Evolutionary conservation across 805 yeast genomes (phyloP), one percentile per base, ranked within the genome.

Genomic region (Nakazawaea populi): DNA sequence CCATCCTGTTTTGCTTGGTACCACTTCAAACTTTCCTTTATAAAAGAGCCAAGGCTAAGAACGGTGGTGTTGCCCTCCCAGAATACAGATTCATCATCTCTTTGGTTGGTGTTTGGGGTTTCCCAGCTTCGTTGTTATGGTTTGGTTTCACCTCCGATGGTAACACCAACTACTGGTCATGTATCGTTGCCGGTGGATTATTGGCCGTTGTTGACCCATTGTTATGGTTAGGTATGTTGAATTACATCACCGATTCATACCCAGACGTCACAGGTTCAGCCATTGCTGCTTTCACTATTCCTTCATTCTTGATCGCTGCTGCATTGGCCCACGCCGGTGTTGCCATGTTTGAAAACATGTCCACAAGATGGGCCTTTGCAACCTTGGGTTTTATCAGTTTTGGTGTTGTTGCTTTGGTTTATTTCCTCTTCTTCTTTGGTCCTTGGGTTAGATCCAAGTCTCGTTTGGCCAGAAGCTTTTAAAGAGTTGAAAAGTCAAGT

Each of bases 241-340:
- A 60, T 51, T 67, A 63, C 52, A 64, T 67, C 54, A 61, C 63
- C 42, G 71, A 67, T 56, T 58, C 68, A 32, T 67, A 67, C 48
- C 60, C 70, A 36, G 65, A 64, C 41, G 58, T 68, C 30, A 55
- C 66, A 14, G 64, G 61, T 47, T 66, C 70, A 43, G 71, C 70
- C 35, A 63, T 67, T 54, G 70, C 70, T 11, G 71, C 67, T 1
- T 67, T 67, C 59, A 61, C 68, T 40, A 67, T 67, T 39, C 71
- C 71, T 35, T 67, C 71, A 4, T 67, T 67, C 53, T 59, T 64
- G 14, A 66, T 67, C 53, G 70, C 71, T 42, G 71, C 66, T 40
- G 63, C 63, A 12, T 56, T 67, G 29, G 58, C 71, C 14, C 71
- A 67, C 51, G 71, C 69, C 29, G 71, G 71, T 65, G 67, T 67